Evolutionary conservation across 306 rosid genomes (phyloP).

Genomic region (Lotus japonicus): DNA sequence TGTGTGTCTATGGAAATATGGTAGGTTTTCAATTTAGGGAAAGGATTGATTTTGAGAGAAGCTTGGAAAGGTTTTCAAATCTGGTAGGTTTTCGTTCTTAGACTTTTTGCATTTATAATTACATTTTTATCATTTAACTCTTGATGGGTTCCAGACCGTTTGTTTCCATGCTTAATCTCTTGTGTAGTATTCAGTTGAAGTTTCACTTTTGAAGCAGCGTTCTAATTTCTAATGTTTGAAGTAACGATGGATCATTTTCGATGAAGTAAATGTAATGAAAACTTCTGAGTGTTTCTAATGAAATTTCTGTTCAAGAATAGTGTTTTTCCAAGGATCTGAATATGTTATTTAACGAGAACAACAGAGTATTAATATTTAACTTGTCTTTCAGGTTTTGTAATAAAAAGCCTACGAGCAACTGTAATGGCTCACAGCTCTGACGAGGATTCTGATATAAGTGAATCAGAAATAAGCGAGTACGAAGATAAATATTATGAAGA

Average conservation of each 20-base stretch:
- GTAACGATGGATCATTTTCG: neutral
- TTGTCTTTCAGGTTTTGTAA: slow-evolving; percentile 31
- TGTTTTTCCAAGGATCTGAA: neutral
- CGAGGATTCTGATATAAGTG: slow-evolving; percentile 71
- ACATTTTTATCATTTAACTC: neutral
- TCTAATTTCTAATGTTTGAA: neutral
- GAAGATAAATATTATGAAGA: slow-evolving; percentile 53
- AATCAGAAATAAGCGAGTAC: slow-evolving; percentile 58
- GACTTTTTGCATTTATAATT: neutral
- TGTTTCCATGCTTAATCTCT: neutral
- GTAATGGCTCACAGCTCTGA: slow-evolving; percentile 46
- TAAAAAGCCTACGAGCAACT: slow-evolving; percentile 27
- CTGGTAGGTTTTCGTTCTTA: neutral
- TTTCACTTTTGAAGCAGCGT: neutral
- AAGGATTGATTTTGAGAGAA: no score
- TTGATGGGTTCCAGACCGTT: neutral
- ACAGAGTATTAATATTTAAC: neutral
- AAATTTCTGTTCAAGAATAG: neutral
- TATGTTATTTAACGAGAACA: no score
- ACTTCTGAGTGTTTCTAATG: no score
- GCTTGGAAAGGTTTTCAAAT: neutral
- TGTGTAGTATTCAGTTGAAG: no score
- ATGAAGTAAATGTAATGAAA: neutral
- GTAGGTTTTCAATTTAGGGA: no score
- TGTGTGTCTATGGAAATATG: no score